Percentiles rank a stretch among this genome's conserved stretches.
Evolutionary conservation across 495 filamentous ascomycete genomes (phyloP).

Genomic region (Hyphodiscus hymeniophilus): DNA sequence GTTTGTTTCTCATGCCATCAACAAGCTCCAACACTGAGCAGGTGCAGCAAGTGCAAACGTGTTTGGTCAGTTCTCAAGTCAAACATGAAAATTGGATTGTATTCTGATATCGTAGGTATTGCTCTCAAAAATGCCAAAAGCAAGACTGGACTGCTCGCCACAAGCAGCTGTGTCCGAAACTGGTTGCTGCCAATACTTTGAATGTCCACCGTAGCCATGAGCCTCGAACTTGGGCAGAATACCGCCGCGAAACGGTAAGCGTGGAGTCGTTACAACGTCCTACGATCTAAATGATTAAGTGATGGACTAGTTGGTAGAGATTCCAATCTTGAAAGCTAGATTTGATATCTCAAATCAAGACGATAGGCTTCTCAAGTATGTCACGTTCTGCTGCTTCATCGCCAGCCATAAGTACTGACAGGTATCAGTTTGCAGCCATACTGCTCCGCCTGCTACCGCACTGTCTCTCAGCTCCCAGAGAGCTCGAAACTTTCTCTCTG

Average conservation of each 20-base stretch:
- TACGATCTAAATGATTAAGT: background rate
- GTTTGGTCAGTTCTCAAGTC: background rate
- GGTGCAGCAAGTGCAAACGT: too few species aligned
- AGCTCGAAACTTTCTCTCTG: background rate
- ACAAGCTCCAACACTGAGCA: too few species aligned
- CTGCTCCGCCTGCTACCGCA: constrained; percentile 2
- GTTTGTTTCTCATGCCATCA: too few species aligned
- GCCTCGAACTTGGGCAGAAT: constrained; percentile 1
- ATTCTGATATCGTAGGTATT: constrained; percentile 1
- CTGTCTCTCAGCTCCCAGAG: background rate
- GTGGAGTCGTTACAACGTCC: background rate
- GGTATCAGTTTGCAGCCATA: background rate
- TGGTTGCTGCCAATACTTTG: background rate
- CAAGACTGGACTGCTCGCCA: constrained; percentile 1
- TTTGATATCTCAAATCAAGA: background rate
- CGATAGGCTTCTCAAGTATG: background rate
- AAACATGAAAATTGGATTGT: too few species aligned
- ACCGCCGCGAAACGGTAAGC: background rate
- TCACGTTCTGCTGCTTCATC: background rate
- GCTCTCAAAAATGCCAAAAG: constrained; percentile 7
- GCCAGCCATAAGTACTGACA: background rate
- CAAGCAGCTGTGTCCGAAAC: background rate
- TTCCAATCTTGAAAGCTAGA: background rate
- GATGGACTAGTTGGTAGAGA: background rate
- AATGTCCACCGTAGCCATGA: background rate